Percentiles rank a stretch among this genome's conserved stretches.
These are phyloP conservation scores for Meyerozyma athensensis DNA, from an alignment of 1,139 yeast genomes.

Conservation along the genomic window DNA sequence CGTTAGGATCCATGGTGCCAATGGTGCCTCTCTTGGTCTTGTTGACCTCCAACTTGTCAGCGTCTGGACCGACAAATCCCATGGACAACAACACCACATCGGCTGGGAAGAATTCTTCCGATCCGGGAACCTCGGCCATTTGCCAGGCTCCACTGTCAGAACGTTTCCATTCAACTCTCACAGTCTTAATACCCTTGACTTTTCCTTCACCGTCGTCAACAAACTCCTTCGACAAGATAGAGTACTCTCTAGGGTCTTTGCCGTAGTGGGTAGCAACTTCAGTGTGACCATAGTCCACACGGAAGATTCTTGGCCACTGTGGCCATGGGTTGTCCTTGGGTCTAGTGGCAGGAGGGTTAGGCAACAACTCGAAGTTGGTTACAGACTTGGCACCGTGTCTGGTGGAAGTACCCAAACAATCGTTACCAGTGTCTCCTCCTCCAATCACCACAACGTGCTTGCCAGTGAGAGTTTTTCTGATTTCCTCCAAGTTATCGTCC, in stretches of 20 bases:
- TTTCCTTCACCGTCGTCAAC: slow-evolving; percentile 93
- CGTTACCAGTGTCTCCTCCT: slow-evolving; percentile 99
- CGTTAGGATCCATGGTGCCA: slow-evolving; percentile 60
- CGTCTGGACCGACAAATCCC: slow-evolving; percentile 98
- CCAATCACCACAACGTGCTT: slow-evolving; percentile 95
- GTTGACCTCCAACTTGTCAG: slow-evolving; percentile 66
- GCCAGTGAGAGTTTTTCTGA: slow-evolving; percentile 68
- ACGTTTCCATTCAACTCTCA: slow-evolving; percentile 96
- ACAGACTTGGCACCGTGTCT: slow-evolving; percentile 98
- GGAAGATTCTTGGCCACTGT: slow-evolving; percentile 97
- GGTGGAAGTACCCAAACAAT: slow-evolving; percentile 95
- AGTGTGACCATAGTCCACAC: slow-evolving; percentile 96
- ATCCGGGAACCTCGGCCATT: slow-evolving; percentile 95
- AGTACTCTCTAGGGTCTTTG: slow-evolving; percentile 95
- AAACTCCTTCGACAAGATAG: slow-evolving; percentile 91
- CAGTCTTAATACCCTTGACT: slow-evolving; percentile 90
- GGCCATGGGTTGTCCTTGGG: slow-evolving; percentile 99
- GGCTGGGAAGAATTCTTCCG: slow-evolving; percentile 92
- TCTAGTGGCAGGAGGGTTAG: slow-evolving; percentile 83
- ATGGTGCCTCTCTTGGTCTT: slow-evolving; percentile 88
- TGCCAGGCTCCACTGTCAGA: slow-evolving; percentile 97
- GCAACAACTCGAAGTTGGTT: slow-evolving; percentile 88
- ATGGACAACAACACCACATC: slow-evolving; percentile 89
- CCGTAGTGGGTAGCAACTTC: slow-evolving; percentile 95
- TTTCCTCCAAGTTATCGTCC: slow-evolving; percentile 74